Evolutionary conservation across 2,329 filamentous ascomycete species (phyloP).

Genomic region (Nigrospora sphaerica): DNA sequence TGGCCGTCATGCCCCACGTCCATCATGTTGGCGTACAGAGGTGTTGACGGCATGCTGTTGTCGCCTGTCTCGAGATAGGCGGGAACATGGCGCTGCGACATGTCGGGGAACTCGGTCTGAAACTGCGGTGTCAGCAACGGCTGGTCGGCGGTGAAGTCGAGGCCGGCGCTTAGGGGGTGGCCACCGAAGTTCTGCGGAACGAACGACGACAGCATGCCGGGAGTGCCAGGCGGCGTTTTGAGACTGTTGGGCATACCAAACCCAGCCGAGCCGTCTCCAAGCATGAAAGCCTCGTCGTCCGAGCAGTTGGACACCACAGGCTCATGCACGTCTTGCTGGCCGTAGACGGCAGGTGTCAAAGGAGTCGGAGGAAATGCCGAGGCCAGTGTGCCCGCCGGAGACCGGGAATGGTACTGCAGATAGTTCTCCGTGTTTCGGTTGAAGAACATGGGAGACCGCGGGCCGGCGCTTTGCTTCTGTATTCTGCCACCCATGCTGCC

Average conservation of each 20-base stretch:
- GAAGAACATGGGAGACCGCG: constrained; percentile 35
- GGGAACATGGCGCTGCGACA: constrained; percentile 32
- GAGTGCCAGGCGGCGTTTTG: constrained; percentile 47
- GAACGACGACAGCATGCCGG: constrained; percentile 36
- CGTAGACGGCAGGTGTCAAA: constrained; percentile 36
- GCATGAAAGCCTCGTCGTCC: constrained; percentile 26
- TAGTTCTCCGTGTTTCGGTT: constrained; percentile 39
- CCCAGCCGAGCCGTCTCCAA: constrained; percentile 15
- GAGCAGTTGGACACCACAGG: constrained; percentile 29
- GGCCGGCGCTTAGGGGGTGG: constrained; percentile 13
- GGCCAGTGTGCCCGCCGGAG: constrained; percentile 31
- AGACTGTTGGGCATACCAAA: constrained; percentile 29
- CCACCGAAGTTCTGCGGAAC: constrained; percentile 31
- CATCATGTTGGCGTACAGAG: constrained; percentile 36
- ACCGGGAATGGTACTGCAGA: constrained; percentile 31
- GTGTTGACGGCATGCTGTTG: constrained; percentile 40
- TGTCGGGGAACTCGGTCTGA: constrained; percentile 36
- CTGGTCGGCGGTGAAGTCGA: constrained; percentile 35
- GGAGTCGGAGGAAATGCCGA: constrained; percentile 38
- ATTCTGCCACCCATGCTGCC: constrained; percentile 33
- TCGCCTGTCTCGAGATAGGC: constrained; percentile 35
- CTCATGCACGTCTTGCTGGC: constrained; percentile 30
- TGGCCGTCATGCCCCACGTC: constrained; percentile 28
- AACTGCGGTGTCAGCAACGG: constrained; percentile 41
- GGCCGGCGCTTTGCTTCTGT: constrained; percentile 30